Percentiles rank a stretch among this genome's conserved stretches.
phyloP scores from a whole-genome alignment of 306 rosid species.

The Trifolium fragiferum region DNA sequence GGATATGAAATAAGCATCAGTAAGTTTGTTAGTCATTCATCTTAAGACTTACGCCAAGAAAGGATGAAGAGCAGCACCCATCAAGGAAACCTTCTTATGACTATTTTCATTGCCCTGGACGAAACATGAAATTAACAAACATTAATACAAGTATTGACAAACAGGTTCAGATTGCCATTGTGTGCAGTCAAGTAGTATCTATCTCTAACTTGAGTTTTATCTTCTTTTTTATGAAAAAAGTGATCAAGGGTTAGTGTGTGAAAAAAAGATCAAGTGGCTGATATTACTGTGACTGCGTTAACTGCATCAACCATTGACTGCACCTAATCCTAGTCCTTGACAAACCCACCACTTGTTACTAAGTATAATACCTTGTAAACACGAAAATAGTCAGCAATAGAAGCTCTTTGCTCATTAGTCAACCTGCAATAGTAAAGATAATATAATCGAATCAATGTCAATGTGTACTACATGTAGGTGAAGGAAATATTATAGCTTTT shows the following conservation, averaged over 20 bases:
- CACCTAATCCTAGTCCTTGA: not conserved
- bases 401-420: conserved; percentile 84
- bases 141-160: conserved; percentile 20
- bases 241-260: not conserved
- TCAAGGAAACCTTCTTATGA: conserved; percentile 78
- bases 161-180: not conserved
- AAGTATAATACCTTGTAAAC: conserved; percentile 71
- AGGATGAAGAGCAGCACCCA: conserved; percentile 70
- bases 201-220: not conserved
- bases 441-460: conserved; percentile 28
- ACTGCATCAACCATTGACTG: not conserved
- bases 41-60: conserved; percentile 72
- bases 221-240: not conserved
- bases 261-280: not conserved
- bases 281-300: not conserved
- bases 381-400: conserved; percentile 83
- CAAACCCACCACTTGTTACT: conserved; percentile 14
- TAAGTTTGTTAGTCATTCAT: conserved; percentile 31
- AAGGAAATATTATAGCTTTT: conserved; percentile 18
- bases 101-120: conserved; percentile 90
- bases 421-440: conserved; percentile 54
- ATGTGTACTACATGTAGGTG: conserved; percentile 7
- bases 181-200: not conserved
- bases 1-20: conserved; percentile 42
- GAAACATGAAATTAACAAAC: conserved; percentile 34